phyloP scores from a whole-genome alignment of 345 rosid species.

The Hirschfeldia incana region DNA sequence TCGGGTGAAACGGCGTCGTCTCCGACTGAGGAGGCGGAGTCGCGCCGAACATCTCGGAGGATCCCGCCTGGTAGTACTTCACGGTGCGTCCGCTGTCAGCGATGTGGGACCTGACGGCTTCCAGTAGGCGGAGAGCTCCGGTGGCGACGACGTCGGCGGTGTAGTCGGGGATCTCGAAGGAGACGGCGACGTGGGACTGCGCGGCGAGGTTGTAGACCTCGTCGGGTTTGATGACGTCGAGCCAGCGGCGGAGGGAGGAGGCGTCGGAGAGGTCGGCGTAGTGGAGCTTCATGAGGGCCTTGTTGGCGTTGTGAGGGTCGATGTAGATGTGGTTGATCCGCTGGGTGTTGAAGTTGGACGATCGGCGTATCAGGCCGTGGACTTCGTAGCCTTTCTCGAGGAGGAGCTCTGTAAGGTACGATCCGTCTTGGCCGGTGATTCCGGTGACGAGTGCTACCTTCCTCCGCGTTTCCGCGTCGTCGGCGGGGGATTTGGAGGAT shows the following conservation, averaged over 20 bases:
- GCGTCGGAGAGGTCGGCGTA: conserved; percentile 82
- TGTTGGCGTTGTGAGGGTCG: conserved; percentile 81
- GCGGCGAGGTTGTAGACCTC: conserved; percentile 93
- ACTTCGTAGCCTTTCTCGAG: conserved; percentile 77
- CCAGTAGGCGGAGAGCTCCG: conserved; percentile 85
- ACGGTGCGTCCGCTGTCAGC: conserved; percentile 66
- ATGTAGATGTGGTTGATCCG: conserved; percentile 90
- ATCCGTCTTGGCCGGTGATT: conserved; percentile 93
- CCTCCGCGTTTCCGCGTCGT: conserved; percentile 31
- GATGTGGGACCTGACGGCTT: conserved; percentile 83
- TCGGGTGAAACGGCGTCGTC: conserved; percentile 82
- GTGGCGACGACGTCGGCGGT: conserved; percentile 91
- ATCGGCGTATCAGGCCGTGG: conserved; percentile 86
- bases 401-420: conserved; percentile 79
- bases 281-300: conserved; percentile 80
- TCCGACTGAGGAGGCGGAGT: conserved; percentile 92
- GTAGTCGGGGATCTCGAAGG: conserved; percentile 89
- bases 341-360: conserved; percentile 91
- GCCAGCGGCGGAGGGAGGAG: conserved; percentile 88
- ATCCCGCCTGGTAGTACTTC: conserved; percentile 90
- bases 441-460: conserved; percentile 76
- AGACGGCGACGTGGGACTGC: conserved; percentile 86
- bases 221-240: conserved; percentile 76
- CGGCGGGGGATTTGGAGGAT: conserved; percentile 32
- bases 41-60: conserved; percentile 96